Evolutionary conservation across 257 asterid species (phyloP).

Genomic region (Plantago ovata): DNA sequence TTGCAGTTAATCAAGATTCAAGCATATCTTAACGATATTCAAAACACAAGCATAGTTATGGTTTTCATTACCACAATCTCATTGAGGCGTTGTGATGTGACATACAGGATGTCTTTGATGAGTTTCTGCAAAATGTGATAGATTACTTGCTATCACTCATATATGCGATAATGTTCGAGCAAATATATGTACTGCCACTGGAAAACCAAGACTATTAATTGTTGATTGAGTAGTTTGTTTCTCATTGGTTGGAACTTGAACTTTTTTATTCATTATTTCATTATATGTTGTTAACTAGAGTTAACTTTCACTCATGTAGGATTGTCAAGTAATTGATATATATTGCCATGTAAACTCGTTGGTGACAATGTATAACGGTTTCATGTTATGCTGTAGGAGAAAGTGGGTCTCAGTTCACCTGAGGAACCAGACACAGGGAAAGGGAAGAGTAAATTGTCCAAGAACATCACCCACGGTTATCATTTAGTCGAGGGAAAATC

Average conservation of each 20-base stretch:
- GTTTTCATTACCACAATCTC: no score
- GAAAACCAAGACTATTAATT: not conserved
- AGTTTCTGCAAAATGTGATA: no score
- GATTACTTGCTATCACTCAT: not conserved
- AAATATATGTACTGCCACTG: not conserved
- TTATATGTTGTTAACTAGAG: no score
- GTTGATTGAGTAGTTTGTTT: not conserved
- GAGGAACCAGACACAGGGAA: slow-evolving; percentile 46
- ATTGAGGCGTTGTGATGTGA: no score
- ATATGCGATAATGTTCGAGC: not conserved
- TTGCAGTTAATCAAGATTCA: no score
- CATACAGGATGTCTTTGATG: no score
- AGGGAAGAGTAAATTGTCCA: slow-evolving; percentile 84
- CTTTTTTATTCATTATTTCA: no score
- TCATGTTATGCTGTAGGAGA: slow-evolving; percentile 47
- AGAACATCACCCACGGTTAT: slow-evolving; percentile 71
- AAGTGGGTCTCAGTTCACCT: slow-evolving; percentile 50
- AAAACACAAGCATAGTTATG: no score
- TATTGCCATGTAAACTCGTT: not conserved
- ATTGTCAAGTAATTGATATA: not conserved
- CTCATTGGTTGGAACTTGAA: no score
- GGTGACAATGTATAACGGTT: not conserved
- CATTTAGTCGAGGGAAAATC: slow-evolving; percentile 80
- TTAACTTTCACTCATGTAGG: not conserved
- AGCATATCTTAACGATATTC: no score